Conservation (phyloP, 148 eudicot genomes). For the Talinum fruticosum region DNA sequence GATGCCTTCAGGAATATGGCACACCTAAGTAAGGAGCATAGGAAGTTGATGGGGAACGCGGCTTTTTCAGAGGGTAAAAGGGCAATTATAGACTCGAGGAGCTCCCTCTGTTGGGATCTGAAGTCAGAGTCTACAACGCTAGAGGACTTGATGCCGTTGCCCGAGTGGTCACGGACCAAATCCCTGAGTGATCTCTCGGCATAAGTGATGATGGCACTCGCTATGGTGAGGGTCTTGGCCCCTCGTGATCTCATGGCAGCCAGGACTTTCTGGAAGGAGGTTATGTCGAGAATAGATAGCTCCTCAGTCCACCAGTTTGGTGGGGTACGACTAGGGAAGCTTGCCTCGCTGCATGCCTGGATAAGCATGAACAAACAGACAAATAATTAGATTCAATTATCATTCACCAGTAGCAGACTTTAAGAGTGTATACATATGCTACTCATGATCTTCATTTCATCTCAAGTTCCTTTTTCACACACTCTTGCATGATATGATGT, state of each 20-base stretch:
- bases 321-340: constrained; percentile 81
- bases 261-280: constrained; percentile 56
- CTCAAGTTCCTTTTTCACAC: too few relatives aligned
- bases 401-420: background rate
- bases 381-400: background rate
- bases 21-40: constrained; percentile 71
- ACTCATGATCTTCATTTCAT: too few relatives aligned
- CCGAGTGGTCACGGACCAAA: constrained; percentile 68
- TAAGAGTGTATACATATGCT: too few relatives aligned
- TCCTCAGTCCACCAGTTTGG: constrained; percentile 99
- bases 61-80: constrained; percentile 69
- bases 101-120: constrained; percentile 43
- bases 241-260: constrained; percentile 57
- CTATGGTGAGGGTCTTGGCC: constrained; percentile 54
- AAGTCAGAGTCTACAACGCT: constrained; percentile 31
- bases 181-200: constrained; percentile 66
- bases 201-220: constrained; percentile 74
- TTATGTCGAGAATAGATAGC: constrained; percentile 56
- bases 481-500: too few relatives aligned
- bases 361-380: background rate
- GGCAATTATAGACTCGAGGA: constrained; percentile 54
- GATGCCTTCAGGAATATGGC: constrained; percentile 61
- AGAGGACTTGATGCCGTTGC: constrained; percentile 33
- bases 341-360: constrained; percentile 82
- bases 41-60: constrained; percentile 69